Evolutionary conservation across 2,329 filamentous ascomycete species (phyloP), one percentile per base, ranked within the genome.

Genomic region (Zarea fungicola): DNA sequence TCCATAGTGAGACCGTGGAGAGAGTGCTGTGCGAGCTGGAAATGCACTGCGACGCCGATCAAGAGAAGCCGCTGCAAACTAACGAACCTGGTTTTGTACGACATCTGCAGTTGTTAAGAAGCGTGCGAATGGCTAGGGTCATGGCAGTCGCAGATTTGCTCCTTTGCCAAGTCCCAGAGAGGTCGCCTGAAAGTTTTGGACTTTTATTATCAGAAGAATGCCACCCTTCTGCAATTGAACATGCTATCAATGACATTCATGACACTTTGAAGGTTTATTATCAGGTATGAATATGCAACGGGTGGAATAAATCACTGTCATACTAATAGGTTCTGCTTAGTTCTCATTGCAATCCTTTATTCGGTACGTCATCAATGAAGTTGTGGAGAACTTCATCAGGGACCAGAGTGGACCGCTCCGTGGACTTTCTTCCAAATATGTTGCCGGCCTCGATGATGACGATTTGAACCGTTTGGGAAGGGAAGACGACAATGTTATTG

Each of bases 241-340:
- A 65, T 31, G 65, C 62, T 44, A 48, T 60, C 10, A 36, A 63
- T 5, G 63, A 66, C 14, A 61, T 69, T 0, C 65, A 70, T 25
- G 66, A 69, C 23, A 52, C 66, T 1, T 54, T 69, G 9, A 66
- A 63, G 26, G 63, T 64, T 0, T 70, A 70, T 16, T 69, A 69
- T 34, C 54, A 67, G 55, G 65, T 67, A 58, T 26, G 55, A 3
- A 2, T 4, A 19, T 11, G 16, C 4, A 19, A n/a, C n/a, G n/a
- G n/a, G n/a, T n/a, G n/a, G n/a, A n/a, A n/a, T n/a, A n/a, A n/a
- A n/a, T n/a, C n/a, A n/a, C n/a, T n/a, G n/a, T n/a, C n/a, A n/a
- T n/a, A n/a, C n/a, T n/a, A n/a, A n/a, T n/a, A n/a, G 18, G 7
- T 21, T 7, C 9, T 36, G 13, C 2, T n/a, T n/a, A 47, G 43